Evolutionary conservation across 805 yeast genomes (phyloP), one percentile per base, ranked within the genome.

Genomic region (Yamadazyma endophytica): DNA sequence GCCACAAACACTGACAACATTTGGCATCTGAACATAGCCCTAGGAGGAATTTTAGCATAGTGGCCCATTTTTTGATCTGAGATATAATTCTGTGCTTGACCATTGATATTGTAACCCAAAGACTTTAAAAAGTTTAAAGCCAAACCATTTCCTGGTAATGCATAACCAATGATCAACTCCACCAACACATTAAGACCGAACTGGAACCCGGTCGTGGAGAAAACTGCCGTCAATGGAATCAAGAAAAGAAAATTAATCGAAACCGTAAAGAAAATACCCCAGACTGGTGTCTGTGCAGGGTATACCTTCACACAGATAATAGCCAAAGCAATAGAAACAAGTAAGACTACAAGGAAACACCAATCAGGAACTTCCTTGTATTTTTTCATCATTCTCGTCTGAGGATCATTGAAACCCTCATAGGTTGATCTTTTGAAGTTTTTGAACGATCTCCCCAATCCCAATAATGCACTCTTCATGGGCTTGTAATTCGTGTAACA

Each of bases 51-150:
- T 42, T 75, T 77, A 44, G 73, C 53, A 46, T 80, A 80, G 36
- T 79, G 83, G 2, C 75, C 84, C 49, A 75, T 50, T 45, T 80
- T 80, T 64, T 74, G 71, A 44, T 77, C 81, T 6, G 66, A 59
- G 19, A 74, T 59, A 47, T 67, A 77, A 32, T 64, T 58, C 24
- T 74, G 63, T 1, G 82, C 82, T 45, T 77, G 82, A 29, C 69
- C 68, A 55, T 70, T 72, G 22, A 76, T 65, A 41, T 71, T 70
- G 50, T 67, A 74, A 17, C 82, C 81, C 43, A 68, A 70, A 7
- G 79, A 71, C 53, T 77, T 78, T 59, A 77, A 66, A 43, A 74
- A 67, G 68, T 46, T 51, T 44, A 56, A 44, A 11, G 65, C 64
- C 31, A 48, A 36, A 21, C 58, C 56, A 33, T 59, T 60, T 29